Evolutionary conservation across 129 eudicot genomes (phyloP).

Genomic region (carrot (Daucus carota)): DNA sequence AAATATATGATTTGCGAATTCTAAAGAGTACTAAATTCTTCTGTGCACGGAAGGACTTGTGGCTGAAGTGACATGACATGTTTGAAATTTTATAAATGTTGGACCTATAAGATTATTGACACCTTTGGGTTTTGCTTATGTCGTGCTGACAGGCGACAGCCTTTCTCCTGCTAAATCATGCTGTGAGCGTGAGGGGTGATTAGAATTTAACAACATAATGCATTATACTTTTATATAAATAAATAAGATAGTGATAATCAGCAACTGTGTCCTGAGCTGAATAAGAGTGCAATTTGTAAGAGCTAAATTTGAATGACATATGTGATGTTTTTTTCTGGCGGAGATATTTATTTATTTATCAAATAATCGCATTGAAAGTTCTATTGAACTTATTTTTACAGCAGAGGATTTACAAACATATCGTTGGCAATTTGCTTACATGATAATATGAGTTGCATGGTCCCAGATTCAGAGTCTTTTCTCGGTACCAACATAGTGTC

Average conservation of each 20-base stretch:
- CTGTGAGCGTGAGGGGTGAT: not conserved
- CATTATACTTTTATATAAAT: not conserved
- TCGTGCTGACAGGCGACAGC: not conserved
- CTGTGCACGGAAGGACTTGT: not conserved
- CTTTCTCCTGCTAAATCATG: not conserved
- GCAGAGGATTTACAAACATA: not conserved
- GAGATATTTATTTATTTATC: not conserved
- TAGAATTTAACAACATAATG: not conserved
- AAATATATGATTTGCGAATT: not conserved
- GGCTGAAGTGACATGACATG: not conserved
- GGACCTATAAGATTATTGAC: not conserved
- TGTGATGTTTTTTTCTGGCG: not conserved
- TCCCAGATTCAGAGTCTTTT: not conserved
- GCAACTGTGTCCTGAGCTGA: not conserved
- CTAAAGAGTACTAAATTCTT: not conserved
- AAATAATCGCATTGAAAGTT: not conserved
- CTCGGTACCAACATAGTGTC: not conserved
- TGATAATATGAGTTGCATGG: not conserved
- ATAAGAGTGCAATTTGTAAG: not conserved
- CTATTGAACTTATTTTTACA: not conserved
- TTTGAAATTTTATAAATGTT: not conserved
- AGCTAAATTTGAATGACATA: not conserved
- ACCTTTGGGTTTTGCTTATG: not conserved
- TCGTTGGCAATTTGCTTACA: not conserved
- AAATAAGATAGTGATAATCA: not conserved